Evolutionary conservation across 345 rosid species (phyloP).

Genomic region (Punica granatum): DNA sequence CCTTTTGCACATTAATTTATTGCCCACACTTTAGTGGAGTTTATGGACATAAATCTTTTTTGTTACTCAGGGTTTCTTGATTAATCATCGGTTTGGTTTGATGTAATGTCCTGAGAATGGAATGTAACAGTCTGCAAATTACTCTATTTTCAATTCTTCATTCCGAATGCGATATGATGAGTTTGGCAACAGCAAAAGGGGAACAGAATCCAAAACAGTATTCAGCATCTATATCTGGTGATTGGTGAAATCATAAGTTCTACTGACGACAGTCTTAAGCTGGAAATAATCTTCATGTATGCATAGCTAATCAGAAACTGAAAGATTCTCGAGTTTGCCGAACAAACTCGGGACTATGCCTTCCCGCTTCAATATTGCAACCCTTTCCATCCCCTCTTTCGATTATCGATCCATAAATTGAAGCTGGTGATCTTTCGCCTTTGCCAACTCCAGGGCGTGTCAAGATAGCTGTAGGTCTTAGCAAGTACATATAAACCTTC

Average conservation of each 20-base stretch:
- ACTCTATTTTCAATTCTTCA: neutral
- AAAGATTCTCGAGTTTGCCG: too few relatives aligned
- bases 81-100: neutral
- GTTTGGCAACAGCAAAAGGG: neutral
- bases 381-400: neutral
- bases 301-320: too few relatives aligned
- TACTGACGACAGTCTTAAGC: too few relatives aligned
- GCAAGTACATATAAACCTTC: neutral
- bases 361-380: too few relatives aligned
- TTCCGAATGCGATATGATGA: neutral
- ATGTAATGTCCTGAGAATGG: neutral
- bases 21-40: neutral
- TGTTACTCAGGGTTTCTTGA: neutral
- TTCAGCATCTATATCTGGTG: too few relatives aligned
- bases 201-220: too few relatives aligned
- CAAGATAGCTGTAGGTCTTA: neutral
- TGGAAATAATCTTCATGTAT: too few relatives aligned
- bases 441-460: neutral
- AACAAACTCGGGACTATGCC: neutral
- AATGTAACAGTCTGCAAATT: neutral
- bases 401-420: neutral
- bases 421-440: neutral
- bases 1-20: slow-evolving; percentile 4
- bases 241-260: too few relatives aligned
- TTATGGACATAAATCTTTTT: neutral